Evolutionary conservation across 2,329 filamentous ascomycete genomes (phyloP).

Genomic region (Arthrobotrys megalospora): DNA sequence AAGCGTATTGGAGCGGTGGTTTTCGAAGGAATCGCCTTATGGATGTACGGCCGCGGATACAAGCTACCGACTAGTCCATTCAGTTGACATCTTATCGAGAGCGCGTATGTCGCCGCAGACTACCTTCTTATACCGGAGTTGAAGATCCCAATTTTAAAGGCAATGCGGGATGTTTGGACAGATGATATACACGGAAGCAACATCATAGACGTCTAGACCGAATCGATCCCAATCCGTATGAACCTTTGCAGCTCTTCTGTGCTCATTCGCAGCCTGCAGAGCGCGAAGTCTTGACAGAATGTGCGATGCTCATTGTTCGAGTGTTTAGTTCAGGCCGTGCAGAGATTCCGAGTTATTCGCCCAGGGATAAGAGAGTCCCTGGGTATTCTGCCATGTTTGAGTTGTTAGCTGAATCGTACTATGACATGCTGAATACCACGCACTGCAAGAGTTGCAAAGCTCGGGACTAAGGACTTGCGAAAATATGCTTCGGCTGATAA

Average conservation of each 20-base stretch:
- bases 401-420: neutral
- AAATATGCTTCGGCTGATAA: too few species aligned
- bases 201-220: neutral
- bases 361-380: neutral
- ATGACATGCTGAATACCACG: too few species aligned
- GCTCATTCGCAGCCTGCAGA: neutral
- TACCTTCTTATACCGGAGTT: conserved; percentile 22
- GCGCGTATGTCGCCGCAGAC: conserved; percentile 9
- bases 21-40: conserved; percentile 2
- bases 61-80: neutral
- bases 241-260: neutral
- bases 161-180: neutral
- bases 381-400: neutral
- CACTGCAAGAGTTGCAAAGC: too few species aligned
- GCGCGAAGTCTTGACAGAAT: neutral
- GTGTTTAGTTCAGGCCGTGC: neutral
- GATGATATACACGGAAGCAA: neutral
- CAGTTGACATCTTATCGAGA: neutral
- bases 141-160: neutral
- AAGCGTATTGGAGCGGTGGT: conserved; percentile 12
- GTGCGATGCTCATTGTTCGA: neutral
- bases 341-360: neutral
- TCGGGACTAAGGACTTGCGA: too few species aligned
- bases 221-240: neutral
- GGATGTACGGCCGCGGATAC: conserved; percentile 9